Evolutionary conservation across 192 early-diverging fungal species (phyloP).

Genomic region (Coemansia sp.): DNA sequence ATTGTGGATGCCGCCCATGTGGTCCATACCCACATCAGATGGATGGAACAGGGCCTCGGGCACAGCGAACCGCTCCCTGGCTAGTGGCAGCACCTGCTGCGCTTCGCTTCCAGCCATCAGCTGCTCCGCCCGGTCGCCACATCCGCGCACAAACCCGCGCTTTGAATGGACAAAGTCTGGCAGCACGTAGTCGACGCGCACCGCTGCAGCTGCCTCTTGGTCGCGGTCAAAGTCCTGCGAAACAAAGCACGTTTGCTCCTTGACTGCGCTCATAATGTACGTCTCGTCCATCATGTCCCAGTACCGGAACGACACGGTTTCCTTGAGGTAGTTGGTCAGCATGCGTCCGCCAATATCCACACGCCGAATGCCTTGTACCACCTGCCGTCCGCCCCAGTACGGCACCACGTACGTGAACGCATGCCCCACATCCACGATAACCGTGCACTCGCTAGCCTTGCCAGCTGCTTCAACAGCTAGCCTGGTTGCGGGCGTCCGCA

Average conservation of each 20-base stretch:
- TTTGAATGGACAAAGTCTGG: constrained; percentile 41
- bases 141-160: constrained; percentile 32
- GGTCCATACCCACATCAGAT: constrained; percentile 84
- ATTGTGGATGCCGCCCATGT: constrained; percentile 83
- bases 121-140: neutral
- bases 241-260: constrained; percentile 81
- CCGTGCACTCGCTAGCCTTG: constrained; percentile 54
- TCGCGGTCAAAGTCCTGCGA: constrained; percentile 67
- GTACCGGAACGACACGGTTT: constrained; percentile 88
- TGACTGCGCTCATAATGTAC: constrained; percentile 78
- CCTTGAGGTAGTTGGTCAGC: constrained; percentile 85
- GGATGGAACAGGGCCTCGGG: constrained; percentile 98
- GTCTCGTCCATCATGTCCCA: constrained; percentile 97
- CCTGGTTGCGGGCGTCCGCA: constrained; percentile 27
- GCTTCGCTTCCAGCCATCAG: constrained; percentile 55
- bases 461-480: constrained; percentile 7
- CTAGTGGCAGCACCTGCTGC: constrained; percentile 88
- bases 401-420: constrained; percentile 81
- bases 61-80: constrained; percentile 95
- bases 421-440: constrained; percentile 81
- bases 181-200: constrained; percentile 47
- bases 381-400: constrained; percentile 57
- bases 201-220: constrained; percentile 43
- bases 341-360: constrained; percentile 86
- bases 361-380: constrained; percentile 60